These are phyloP conservation scores for Crotalaria pallida DNA, from an alignment of 306 rosid species.

Conservation along the genomic window DNA sequence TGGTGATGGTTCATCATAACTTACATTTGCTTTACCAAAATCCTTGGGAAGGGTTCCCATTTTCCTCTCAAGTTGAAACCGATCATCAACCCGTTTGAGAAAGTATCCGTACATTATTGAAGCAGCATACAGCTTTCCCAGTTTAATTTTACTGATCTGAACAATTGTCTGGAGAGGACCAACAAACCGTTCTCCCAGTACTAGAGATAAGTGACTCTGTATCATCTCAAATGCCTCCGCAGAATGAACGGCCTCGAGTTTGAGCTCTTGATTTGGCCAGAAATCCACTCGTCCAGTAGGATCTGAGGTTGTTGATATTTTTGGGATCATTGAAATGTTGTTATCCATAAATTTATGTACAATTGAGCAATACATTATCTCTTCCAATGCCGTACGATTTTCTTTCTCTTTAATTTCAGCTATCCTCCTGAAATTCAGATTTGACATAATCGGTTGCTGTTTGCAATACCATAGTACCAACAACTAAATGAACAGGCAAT, in stretches of 20 bases:
- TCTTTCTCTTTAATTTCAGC: slow-evolving; percentile 83
- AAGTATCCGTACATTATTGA: slow-evolving; percentile 97
- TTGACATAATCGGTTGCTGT: slow-evolving; percentile 15
- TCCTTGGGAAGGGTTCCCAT: slow-evolving; percentile 78
- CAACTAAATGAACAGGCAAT: slow-evolving; percentile 17
- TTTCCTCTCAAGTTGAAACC: slow-evolving; percentile 84
- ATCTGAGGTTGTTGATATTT: slow-evolving; percentile 54
- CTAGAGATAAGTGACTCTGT: slow-evolving; percentile 74
- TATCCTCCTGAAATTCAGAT: slow-evolving; percentile 68
- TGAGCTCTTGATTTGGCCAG: slow-evolving; percentile 91
- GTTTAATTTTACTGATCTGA: slow-evolving; percentile 85
- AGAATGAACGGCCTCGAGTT: slow-evolving; percentile 83
- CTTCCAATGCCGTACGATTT: slow-evolving; percentile 55
- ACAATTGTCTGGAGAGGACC: slow-evolving; percentile 70
- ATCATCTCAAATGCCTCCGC: slow-evolving; percentile 91
- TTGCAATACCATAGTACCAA: background rate
- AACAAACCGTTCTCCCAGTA: slow-evolving; percentile 67
- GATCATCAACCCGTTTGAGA: slow-evolving; percentile 85
- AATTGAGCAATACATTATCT: slow-evolving; percentile 77
- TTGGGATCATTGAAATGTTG: slow-evolving; percentile 75
- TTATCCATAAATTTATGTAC: slow-evolving; percentile 61
- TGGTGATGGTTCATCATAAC: slow-evolving; percentile 47
- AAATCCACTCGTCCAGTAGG: slow-evolving; percentile 72
- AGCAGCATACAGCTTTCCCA: slow-evolving; percentile 96
- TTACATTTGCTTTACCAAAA: slow-evolving; percentile 36